Evolutionary conservation across 1,139 yeast species (phyloP).

Genomic region (Nakaseomyces glabratus): DNA sequence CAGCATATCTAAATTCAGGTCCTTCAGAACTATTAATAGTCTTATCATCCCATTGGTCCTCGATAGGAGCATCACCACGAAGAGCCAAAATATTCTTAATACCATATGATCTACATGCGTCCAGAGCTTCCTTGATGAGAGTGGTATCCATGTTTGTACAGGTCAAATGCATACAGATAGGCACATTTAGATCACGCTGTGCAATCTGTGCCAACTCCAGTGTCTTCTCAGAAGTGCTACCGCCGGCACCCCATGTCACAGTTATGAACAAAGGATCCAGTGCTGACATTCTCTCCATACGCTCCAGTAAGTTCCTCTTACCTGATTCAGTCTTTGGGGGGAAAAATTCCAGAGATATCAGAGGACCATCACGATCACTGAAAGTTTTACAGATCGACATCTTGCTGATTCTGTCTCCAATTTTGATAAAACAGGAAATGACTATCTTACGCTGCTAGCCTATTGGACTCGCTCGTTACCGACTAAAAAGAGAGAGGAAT

Average conservation of each 20-base stretch:
- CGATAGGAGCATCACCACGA: slow-evolving; percentile 94
- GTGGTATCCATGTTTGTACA: slow-evolving; percentile 84
- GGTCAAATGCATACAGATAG: slow-evolving; percentile 89
- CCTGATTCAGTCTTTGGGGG: slow-evolving; percentile 95
- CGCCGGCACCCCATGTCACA: slow-evolving; percentile 99
- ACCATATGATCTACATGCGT: slow-evolving; percentile 63
- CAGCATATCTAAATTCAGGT: slow-evolving; percentile 57
- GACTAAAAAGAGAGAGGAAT: too few relatives aligned
- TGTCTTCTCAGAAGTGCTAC: slow-evolving; percentile 82
- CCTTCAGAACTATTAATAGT: slow-evolving; percentile 8
- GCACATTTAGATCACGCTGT: slow-evolving; percentile 63
- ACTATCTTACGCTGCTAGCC: too few relatives aligned
- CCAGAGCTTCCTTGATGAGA: slow-evolving; percentile 71
- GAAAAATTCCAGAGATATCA: slow-evolving; percentile 86
- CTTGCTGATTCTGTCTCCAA: background rate
- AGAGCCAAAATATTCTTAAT: slow-evolving; percentile 82
- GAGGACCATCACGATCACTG: slow-evolving; percentile 41
- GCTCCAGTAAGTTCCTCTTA: slow-evolving; percentile 68
- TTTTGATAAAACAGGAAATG: too few relatives aligned
- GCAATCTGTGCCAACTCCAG: slow-evolving; percentile 74
- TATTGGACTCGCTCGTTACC: too few relatives aligned
- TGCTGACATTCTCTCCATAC: slow-evolving; percentile 76
- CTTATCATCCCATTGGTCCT: slow-evolving; percentile 33
- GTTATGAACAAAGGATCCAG: slow-evolving; percentile 84
- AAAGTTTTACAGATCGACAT: slow-evolving; percentile 51